Percentiles rank a stretch among this genome's conserved stretches.
phyloP scores from a whole-genome alignment of 73 alveolate genomes.

The Tetrahymena elliotti region DNA sequence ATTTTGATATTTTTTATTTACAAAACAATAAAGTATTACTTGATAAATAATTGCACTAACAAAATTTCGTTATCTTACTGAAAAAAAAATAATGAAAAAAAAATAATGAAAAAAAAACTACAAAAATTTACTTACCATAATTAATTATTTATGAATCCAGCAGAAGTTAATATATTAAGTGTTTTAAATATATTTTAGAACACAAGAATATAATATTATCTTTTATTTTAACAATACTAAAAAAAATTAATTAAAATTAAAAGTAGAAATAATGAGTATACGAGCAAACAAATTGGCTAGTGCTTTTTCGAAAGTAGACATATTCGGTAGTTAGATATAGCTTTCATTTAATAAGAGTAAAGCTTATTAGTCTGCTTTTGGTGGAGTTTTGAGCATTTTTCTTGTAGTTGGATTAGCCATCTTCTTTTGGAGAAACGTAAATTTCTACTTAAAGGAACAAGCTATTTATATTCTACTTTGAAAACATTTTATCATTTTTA shows the following conservation, averaged over 20 bases:
- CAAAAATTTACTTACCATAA: too few species aligned
- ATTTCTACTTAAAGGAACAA: not conserved
- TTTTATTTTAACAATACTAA: not conserved
- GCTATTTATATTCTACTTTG: not conserved
- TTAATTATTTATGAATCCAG: not conserved
- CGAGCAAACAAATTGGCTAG: not conserved
- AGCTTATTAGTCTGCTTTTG: not conserved
- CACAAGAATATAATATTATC: too few species aligned
- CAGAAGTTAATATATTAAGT: too few species aligned
- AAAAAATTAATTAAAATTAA: not conserved
- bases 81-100: too few species aligned
- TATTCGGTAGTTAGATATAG: not conserved
- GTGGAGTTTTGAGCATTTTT: not conserved
- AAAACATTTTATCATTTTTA: too few species aligned
- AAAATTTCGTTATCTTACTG: too few species aligned
- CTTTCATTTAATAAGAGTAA: not conserved
- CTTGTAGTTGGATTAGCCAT: not conserved
- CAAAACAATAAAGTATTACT: too few species aligned
- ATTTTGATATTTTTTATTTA: too few species aligned
- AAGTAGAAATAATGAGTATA: not conserved
- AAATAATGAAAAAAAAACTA: too few species aligned
- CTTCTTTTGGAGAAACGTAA: not conserved
- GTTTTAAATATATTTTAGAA: too few species aligned
- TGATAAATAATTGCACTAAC: too few species aligned
- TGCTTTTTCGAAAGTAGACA: not conserved